Evolutionary conservation across 2,329 filamentous ascomycete genomes (phyloP).

Genomic region (Aspergillus transmontanensis): DNA sequence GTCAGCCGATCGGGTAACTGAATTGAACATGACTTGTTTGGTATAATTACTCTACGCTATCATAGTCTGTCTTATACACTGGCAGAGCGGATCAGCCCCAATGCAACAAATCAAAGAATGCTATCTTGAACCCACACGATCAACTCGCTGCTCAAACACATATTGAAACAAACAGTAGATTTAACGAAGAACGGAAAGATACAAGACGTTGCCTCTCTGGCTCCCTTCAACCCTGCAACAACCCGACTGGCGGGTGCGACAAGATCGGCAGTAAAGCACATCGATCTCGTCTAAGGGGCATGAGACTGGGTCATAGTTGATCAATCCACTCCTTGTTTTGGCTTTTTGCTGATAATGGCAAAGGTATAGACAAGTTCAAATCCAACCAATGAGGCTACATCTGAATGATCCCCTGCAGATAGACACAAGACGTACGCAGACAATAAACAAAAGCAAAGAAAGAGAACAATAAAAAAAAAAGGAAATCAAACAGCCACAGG

Average conservation of each 20-base stretch:
- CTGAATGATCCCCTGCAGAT: conserved; percentile 2
- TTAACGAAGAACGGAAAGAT: conserved; percentile 2
- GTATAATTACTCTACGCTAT: conserved; percentile 5
- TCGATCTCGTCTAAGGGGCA: not conserved
- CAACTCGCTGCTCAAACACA: conserved; percentile 1
- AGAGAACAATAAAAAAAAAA: conserved; percentile 6
- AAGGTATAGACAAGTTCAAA: conserved; percentile 3
- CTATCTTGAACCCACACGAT: conserved; percentile 1
- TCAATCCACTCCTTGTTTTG: not conserved
- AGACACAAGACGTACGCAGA: not conserved
- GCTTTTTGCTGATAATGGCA: not conserved
- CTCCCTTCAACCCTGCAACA: not conserved
- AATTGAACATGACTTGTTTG: not conserved
- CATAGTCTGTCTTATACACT: not conserved
- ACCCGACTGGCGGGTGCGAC: not conserved
- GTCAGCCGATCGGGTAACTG: not conserved
- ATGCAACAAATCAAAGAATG: not conserved
- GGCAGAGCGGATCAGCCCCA: not conserved
- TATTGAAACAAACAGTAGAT: not conserved
- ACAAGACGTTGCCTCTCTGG: not conserved
- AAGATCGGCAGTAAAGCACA: not conserved
- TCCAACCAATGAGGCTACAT: conserved; percentile 4
- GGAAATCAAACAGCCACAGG: conserved; percentile 17
- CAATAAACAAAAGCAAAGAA: conserved; percentile 4
- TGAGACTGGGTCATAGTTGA: not conserved